phyloP scores from a whole-genome alignment of 257 asterid species.

The Solanum chilense region DNA sequence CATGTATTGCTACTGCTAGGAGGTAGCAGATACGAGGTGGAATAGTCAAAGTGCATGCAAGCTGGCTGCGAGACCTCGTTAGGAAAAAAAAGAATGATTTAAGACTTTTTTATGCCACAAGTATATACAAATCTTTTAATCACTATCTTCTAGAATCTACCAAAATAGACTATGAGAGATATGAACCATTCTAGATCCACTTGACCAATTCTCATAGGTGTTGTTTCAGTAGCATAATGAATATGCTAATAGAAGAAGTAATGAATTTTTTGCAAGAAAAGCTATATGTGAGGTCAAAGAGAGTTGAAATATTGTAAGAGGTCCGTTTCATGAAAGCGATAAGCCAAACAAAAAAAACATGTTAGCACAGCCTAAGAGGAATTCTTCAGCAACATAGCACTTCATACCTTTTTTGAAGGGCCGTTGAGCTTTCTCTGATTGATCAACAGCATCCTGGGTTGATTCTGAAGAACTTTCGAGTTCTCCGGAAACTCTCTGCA shows the following conservation, averaged over 20 bases:
- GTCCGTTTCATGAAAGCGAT: background rate
- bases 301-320: background rate
- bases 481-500: slow-evolving; percentile 70
- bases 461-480: slow-evolving; percentile 50
- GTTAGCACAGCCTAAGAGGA: background rate
- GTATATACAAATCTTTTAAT: background rate
- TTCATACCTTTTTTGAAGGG: slow-evolving; percentile 66
- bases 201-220: background rate
- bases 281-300: background rate
- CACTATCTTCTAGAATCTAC: background rate
- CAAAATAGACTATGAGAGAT: background rate
- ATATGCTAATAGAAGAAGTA: background rate
- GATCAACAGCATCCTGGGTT: slow-evolving; percentile 30
- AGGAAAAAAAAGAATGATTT: background rate
- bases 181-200: background rate
- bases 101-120: background rate
- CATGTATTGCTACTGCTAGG: background rate
- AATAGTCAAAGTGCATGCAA: background rate
- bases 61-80: background rate
- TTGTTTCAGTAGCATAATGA: background rate
- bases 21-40: background rate
- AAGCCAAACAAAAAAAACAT: background rate
- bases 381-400: background rate
- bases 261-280: background rate
- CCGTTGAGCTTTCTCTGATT: slow-evolving; percentile 34